These are phyloP conservation scores for Hanseniaspora singularis DNA, from an alignment of 805 yeast species.

Conservation along the genomic window DNA sequence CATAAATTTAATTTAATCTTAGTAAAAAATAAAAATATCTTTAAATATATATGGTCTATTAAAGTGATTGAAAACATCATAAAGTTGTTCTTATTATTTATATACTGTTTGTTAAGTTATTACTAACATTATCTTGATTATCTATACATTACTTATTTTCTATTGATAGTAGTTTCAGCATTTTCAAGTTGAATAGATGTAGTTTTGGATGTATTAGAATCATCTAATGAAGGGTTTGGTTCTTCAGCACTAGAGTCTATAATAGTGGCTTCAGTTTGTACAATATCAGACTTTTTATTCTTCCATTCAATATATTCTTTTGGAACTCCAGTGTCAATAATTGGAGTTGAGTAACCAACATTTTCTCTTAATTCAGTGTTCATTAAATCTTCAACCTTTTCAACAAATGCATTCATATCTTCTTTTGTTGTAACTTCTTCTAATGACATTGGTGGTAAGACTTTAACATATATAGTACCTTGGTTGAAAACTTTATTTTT, in stretches of 20 bases:
- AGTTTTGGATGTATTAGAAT: background rate
- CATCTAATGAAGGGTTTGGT: too few species aligned
- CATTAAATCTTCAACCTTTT: conserved; percentile 51
- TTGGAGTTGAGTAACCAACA: conserved; percentile 32
- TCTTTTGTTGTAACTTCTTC: conserved; percentile 49
- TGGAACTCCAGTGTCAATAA: conserved; percentile 26
- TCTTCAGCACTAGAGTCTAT: background rate
- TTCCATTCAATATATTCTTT: conserved; percentile 18
- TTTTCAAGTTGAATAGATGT: background rate
- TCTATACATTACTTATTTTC: background rate
- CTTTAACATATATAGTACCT: conserved; percentile 69
- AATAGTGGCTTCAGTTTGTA: too few species aligned
- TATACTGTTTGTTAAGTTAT: too few species aligned
- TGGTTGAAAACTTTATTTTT: conserved; percentile 51
- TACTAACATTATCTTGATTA: too few species aligned
- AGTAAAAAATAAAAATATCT: too few species aligned
- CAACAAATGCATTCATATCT: conserved; percentile 52
- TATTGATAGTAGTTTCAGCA: conserved; percentile 11
- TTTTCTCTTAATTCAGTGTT: conserved; percentile 25
- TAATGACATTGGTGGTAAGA: conserved; percentile 71
- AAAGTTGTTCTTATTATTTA: too few species aligned
- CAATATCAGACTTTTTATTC: conserved; percentile 5
- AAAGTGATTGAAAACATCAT: too few species aligned
- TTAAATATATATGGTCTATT: too few species aligned
- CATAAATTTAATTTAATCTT: too few species aligned